These are phyloP conservation scores for Chalciporus sp. DNA, from an alignment of 1,284 basidiomycete genomes.

Conservation along the genomic window DNA sequence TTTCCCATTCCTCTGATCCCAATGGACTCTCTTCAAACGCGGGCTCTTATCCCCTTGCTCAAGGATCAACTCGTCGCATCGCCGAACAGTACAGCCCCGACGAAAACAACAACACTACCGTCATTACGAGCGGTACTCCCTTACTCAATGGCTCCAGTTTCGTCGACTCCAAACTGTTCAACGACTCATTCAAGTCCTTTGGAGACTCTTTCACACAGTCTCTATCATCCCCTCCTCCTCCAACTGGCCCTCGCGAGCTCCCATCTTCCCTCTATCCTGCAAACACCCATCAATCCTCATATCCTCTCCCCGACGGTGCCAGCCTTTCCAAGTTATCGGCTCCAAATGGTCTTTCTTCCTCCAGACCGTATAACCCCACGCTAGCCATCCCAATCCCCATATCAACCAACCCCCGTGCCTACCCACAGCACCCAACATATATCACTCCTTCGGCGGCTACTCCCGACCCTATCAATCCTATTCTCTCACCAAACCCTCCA, in stretches of 20 bases:
- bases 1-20: conserved; percentile 25
- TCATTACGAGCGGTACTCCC: conserved; percentile 33
- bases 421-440: conserved; percentile 74
- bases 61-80: conserved; percentile 43
- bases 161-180: conserved; percentile 30
- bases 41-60: conserved; percentile 45
- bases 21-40: conserved; percentile 35
- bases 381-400: conserved; percentile 50
- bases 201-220: conserved; percentile 27
- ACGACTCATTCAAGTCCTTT: conserved; percentile 35
- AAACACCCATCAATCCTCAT: conserved; percentile 47
- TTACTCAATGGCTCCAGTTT: conserved; percentile 36
- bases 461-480: conserved; percentile 58
- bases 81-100: conserved; percentile 54
- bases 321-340: conserved; percentile 36
- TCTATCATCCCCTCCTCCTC: conserved; percentile 24
- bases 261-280: conserved; percentile 38
- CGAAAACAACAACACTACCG: conserved; percentile 34
- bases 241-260: conserved; percentile 31
- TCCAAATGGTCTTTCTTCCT: conserved; percentile 47
- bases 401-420: conserved; percentile 65
- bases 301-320: conserved; percentile 43
- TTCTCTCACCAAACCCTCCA: conserved; percentile 52
- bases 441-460: conserved; percentile 58
- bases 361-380: conserved; percentile 53